phyloP scores from a whole-genome alignment of 768 basidiomycete genomes.

The Podaxis sp. region DNA sequence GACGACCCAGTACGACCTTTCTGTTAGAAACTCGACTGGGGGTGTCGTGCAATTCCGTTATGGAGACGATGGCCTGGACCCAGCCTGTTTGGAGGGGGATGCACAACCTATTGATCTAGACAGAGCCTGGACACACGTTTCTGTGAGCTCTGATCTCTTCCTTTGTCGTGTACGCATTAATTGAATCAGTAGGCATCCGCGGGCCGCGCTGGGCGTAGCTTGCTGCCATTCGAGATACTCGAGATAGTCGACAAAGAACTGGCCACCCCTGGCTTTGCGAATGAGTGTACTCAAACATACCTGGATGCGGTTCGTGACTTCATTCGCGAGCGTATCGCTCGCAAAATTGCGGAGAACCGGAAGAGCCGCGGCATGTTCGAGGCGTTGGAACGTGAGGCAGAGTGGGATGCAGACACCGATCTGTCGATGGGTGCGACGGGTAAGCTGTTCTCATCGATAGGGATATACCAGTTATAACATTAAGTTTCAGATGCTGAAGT shows the following conservation, averaged over 20 bases:
- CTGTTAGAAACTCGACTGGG: constrained; percentile 91
- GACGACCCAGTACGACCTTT: constrained; percentile 92
- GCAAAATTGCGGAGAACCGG: constrained; percentile 62
- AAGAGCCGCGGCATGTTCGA: constrained; percentile 78
- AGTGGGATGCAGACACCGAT: constrained; percentile 78
- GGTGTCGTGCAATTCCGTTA: constrained; percentile 97
- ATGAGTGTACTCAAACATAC: constrained; percentile 70
- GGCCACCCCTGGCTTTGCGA: constrained; percentile 50
- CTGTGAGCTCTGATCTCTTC: constrained; percentile 36
- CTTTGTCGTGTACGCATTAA: not conserved
- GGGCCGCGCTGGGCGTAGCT: constrained; percentile 50
- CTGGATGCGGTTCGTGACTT: constrained; percentile 66
- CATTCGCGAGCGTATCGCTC: constrained; percentile 61
- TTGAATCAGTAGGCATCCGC: constrained; percentile 50
- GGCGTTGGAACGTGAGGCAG: constrained; percentile 66
- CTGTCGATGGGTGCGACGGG: constrained; percentile 71
- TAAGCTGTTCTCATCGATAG: constrained; percentile 26
- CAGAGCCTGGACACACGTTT: constrained; percentile 83
- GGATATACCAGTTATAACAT: not conserved
- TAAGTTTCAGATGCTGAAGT: constrained; percentile 51
- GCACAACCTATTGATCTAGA: constrained; percentile 89
- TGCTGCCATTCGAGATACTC: constrained; percentile 85
- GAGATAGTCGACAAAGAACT: constrained; percentile 67
- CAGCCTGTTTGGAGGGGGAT: constrained; percentile 93
- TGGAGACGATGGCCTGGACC: constrained; percentile 96